Base-by-base conservation (phyloP, 1,284 basidiomycete genomes). In the Boletellus deceptivus region DNA sequence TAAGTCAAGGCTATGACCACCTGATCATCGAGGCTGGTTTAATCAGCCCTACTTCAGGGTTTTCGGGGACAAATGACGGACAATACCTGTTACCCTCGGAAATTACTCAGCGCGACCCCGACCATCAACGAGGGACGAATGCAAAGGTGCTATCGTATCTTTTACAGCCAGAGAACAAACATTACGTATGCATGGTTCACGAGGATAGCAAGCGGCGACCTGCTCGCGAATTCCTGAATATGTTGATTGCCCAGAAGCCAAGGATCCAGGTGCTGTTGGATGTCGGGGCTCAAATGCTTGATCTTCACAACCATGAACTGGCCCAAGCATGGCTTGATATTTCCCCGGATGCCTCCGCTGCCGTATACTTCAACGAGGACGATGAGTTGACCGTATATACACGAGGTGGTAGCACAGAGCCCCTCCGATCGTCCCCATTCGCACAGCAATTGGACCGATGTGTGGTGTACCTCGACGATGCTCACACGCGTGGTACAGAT, bases 401-500 rank as follows among this genome's bases (percentile, higher is more conserved):
- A 4, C 70, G 65, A 11, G 72, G 77, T 46, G 72, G 70, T 0
- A 61, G 49, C 3, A 59, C 61, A 0, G 73, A 77, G 48, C 61
- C 64, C 0, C 59, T 82, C 4, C 41, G 63, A 2, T 68, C 71
- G 13, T 82, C 79, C 1, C 66, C 29, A 13, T 13, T 31, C 13
- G 29, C 13, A 11, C 29, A 31, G 11, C 29, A 31, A 11, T 11
- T 31, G 3, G 29, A 31, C 7, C 29, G 29, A 31, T 31, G 29
- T 14, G 13, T 31, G 11, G 13, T 31, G 13, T 82, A 82, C 55
- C 72, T 82, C 0, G 80, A 82, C 42, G 79, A 82, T 50, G 75
- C 75, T 1, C 79, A 82, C 52, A 82, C 80, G 1, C 63, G 80
- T 22, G 79, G 79, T 1, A 82, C 79, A 0, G 80, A 82, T 52